phyloP scores from a whole-genome alignment of 495 filamentous ascomycete genomes.

The Podospora bellae-mahoneyi region DNA sequence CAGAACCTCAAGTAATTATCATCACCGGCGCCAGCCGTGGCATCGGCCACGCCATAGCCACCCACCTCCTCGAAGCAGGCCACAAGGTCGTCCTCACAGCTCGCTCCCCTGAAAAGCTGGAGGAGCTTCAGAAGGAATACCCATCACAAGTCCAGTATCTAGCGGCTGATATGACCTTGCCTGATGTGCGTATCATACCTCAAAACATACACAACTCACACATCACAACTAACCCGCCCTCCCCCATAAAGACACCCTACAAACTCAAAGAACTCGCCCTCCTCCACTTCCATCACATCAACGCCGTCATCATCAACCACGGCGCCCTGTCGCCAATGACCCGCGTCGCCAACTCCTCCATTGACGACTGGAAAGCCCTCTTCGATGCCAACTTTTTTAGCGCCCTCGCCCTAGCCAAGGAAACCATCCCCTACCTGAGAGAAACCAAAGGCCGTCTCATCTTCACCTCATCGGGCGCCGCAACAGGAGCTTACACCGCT shows the following conservation, averaged over 20 bases:
- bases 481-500: slow-evolving; percentile 60
- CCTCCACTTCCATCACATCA: slow-evolving; percentile 64
- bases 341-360: slow-evolving; percentile 58
- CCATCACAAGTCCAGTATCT: slow-evolving; percentile 65
- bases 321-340: slow-evolving; percentile 76
- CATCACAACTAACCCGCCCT: neutral
- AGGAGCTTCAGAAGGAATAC: slow-evolving; percentile 62
- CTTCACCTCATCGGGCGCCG: slow-evolving; percentile 74
- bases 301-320: slow-evolving; percentile 86
- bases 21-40: slow-evolving; percentile 72
- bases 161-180: slow-evolving; percentile 71
- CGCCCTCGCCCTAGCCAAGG: slow-evolving; percentile 74
- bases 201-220: neutral
- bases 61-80: slow-evolving; percentile 62
- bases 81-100: slow-evolving; percentile 77
- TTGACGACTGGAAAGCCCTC: slow-evolving; percentile 68
- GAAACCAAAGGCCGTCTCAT: slow-evolving; percentile 65
- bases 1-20: slow-evolving; percentile 47
- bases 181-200: slow-evolving; percentile 40
- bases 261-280: slow-evolving; percentile 62
- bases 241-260: slow-evolving; percentile 46
- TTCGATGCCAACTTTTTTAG: slow-evolving; percentile 87
- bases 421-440: slow-evolving; percentile 68
- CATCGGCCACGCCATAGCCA: slow-evolving; percentile 75
- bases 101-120: slow-evolving; percentile 62